Evolutionary conservation across 345 rosid genomes (phyloP), one percentile per base, ranked within the genome.

Genomic region (Gossypium sturtianum): DNA sequence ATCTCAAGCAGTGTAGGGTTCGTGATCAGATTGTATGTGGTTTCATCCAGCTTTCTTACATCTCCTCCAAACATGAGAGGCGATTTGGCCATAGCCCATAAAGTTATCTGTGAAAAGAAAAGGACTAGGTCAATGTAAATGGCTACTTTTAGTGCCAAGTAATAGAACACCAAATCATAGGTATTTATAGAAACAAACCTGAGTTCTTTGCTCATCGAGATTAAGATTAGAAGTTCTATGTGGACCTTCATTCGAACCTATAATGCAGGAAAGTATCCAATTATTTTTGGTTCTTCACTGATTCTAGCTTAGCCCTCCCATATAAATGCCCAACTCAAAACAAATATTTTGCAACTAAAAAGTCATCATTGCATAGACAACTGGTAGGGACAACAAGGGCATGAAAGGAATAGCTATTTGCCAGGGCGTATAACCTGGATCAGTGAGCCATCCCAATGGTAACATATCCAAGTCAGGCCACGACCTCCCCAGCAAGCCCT

Each of bases 21-120:
- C 75, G 98, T 85, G 65, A 94, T 91, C 66, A 94, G 76, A 80
- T 58, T 74, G 74, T 80, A 87, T 41, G 98, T 91, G 47, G 83
- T 19, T 3, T 81, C 82, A 70, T 92, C 94, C n/a, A 94, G 87
- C 25, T 83, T 88, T 82, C 91, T 84, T 65, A 87, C 80, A 78
- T 92, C 98, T 76, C 98, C 98, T 66, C 98, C 98, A 77, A 88
- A 92, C 93, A 94, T 89, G 41, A 94, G 89, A 73, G 98, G 98
- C 12, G 98, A 92, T 86, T 84, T 94, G 51, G 91, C 96, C 57
- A 94, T 91, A 34, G 88, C 85, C 98, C 98, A 94, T 89, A 92
- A 83, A 54, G 98, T 94, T 89, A 94, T 86, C 98, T 94, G 83
- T 38, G 34, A 77, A 80, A 70, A 49, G 27, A 75, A 79, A 72